A percentile compares a stretch with the other conserved stretches of the same genome.
Evolutionary conservation across 306 rosid genomes (phyloP).

Genomic region (Macrotyloma uniflorum): DNA sequence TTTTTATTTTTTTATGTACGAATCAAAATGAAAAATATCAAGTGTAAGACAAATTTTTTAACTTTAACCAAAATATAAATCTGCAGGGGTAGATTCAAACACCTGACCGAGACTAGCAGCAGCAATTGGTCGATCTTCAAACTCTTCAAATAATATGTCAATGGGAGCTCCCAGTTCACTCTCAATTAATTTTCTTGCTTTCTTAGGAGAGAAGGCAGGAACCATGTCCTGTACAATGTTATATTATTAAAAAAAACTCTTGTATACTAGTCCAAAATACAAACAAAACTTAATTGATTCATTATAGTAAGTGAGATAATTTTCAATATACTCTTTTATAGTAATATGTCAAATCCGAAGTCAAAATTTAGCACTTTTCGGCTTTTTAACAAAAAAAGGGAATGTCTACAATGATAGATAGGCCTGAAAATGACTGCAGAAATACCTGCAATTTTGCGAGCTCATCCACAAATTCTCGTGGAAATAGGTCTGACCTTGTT

Average conservation of each 20-base stretch:
- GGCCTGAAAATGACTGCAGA: neutral
- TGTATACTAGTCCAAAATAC: too few relatives aligned
- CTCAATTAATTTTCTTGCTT: slow-evolving; percentile 74
- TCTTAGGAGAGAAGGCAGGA: slow-evolving; percentile 80
- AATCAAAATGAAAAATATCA: neutral
- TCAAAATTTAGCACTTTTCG: neutral
- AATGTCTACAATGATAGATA: neutral
- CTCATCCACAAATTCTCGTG: slow-evolving; percentile 83
- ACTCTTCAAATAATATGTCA: slow-evolving; percentile 62
- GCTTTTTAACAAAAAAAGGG: neutral
- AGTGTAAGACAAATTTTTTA: neutral
- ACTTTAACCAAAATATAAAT: neutral
- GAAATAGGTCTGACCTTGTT: slow-evolving; percentile 87
- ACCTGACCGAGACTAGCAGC: slow-evolving; percentile 99
- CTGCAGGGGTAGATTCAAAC: slow-evolving; percentile 29
- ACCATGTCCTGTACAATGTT: slow-evolving; percentile 70
- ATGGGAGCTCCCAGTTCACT: slow-evolving; percentile 71
- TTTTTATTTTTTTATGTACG: neutral
- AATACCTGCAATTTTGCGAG: slow-evolving; percentile 80
- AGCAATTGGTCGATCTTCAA: slow-evolving; percentile 84
- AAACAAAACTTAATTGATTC: too few relatives aligned
- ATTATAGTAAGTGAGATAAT: too few relatives aligned
- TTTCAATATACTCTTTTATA: too few relatives aligned
- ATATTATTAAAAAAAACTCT: neutral
- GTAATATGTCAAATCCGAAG: neutral